Percentiles rank a stretch among this genome's conserved stretches.
These are phyloP conservation scores for Cucumis hystrix DNA, from an alignment of 306 rosid species.

Conservation along the genomic window DNA sequence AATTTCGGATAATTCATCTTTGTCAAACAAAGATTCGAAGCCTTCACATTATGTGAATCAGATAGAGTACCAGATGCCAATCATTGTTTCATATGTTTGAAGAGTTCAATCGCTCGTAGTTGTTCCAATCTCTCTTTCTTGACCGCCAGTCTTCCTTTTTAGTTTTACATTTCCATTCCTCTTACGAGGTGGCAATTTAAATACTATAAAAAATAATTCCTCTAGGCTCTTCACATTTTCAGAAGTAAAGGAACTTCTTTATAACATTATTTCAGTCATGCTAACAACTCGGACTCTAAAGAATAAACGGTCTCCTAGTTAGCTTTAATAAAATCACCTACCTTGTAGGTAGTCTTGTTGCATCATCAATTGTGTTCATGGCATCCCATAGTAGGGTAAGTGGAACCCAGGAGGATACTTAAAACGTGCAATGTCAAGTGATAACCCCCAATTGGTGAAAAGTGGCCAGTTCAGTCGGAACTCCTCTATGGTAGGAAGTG, in stretches of 20 bases:
- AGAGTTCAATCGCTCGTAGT: slow-evolving; percentile 49
- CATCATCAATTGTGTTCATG: slow-evolving; percentile 52
- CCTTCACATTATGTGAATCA: no score
- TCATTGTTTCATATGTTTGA: slow-evolving; percentile 44
- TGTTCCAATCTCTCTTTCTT: slow-evolving; percentile 70
- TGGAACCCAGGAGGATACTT: slow-evolving; percentile 98
- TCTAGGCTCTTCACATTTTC: slow-evolving; percentile 47
- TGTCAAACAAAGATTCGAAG: slow-evolving; percentile 13
- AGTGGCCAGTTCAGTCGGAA: slow-evolving; percentile 80
- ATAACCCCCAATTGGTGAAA: slow-evolving; percentile 90
- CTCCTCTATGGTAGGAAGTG: slow-evolving; percentile 52
- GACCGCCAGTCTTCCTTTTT: slow-evolving; percentile 61
- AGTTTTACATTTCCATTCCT: slow-evolving; percentile 51
- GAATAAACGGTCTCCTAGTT: slow-evolving; percentile 54
- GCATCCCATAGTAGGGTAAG: slow-evolving; percentile 70
- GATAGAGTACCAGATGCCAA: slow-evolving; percentile 31
- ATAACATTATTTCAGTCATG: slow-evolving; percentile 62
- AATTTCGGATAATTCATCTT: slow-evolving; percentile 17
- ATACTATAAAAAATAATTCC: slow-evolving; percentile 38
- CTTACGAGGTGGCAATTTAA: slow-evolving; percentile 46
- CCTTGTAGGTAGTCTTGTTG: slow-evolving; percentile 75
- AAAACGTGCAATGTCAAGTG: slow-evolving; percentile 88
- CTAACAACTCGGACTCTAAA: slow-evolving; percentile 85
- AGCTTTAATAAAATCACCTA: slow-evolving; percentile 71
- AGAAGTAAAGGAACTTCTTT: slow-evolving; percentile 50